Evolutionary conservation across 1,139 yeast genomes (phyloP).

Genomic region (Pichia sp.): DNA sequence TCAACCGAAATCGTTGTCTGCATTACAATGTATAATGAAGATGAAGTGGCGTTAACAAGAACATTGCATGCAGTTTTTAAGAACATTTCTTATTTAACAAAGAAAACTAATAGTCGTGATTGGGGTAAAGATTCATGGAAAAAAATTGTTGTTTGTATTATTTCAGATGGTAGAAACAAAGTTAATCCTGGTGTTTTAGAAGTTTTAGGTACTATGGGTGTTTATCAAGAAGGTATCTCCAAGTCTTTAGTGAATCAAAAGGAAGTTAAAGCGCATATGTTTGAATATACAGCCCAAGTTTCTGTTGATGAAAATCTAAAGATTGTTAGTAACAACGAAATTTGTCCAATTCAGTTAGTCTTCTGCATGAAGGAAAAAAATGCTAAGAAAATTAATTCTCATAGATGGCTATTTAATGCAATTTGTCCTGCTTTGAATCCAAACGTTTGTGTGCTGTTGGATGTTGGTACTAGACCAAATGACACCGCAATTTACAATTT

Average conservation of each 20-base stretch:
- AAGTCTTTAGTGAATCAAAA: slow-evolving; percentile 87
- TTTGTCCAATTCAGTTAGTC: slow-evolving; percentile 87
- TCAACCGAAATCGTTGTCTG: slow-evolving; percentile 88
- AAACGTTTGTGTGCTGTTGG: slow-evolving; percentile 74
- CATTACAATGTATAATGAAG: slow-evolving; percentile 95
- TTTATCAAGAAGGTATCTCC: slow-evolving; percentile 94
- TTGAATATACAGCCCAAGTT: slow-evolving; percentile 74
- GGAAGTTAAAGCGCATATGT: slow-evolving; percentile 85
- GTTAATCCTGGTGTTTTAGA: slow-evolving; percentile 78
- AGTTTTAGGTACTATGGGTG: slow-evolving; percentile 86
- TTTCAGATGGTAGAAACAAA: slow-evolving; percentile 90
- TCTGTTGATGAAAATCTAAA: slow-evolving; percentile 66
- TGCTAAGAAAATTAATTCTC: slow-evolving; percentile 87
- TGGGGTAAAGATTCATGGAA: slow-evolving; percentile 99
- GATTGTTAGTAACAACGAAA: slow-evolving; percentile 61
- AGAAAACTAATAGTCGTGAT: slow-evolving; percentile 68
- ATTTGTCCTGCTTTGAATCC: slow-evolving; percentile 88
- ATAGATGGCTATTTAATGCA: slow-evolving; percentile 91
- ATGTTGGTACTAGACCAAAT: slow-evolving; percentile 91
- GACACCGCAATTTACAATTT: slow-evolving; percentile 78
- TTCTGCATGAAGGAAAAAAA: slow-evolving; percentile 88
- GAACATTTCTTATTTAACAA: slow-evolving; percentile 80
- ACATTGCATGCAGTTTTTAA: slow-evolving; percentile 92
- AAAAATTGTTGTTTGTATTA: slow-evolving; percentile 82
- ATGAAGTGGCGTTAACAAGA: slow-evolving; percentile 78